Evolutionary conservation across 176 grass and related monocot species (phyloP).

Genomic region (Eragrostis curvula): DNA sequence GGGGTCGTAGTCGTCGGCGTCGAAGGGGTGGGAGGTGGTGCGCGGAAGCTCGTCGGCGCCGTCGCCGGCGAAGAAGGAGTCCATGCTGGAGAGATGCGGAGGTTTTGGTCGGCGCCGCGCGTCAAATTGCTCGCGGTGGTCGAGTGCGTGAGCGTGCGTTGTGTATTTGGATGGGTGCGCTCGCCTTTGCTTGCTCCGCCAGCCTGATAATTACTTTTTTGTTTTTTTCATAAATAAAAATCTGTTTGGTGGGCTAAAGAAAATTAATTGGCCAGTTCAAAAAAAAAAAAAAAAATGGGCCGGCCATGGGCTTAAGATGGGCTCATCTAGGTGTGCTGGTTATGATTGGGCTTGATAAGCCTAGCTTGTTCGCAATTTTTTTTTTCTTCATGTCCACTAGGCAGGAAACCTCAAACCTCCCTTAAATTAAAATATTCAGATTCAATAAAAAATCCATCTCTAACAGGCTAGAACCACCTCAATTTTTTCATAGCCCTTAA

Average conservation of each 20-base stretch:
- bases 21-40: constrained; percentile 60
- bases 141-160: neutral
- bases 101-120: constrained; percentile 41
- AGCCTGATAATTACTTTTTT: neutral
- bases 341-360: neutral
- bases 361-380: too few species aligned
- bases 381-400: too few species aligned
- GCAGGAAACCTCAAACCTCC: too few species aligned
- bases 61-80: constrained; percentile 52
- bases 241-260: neutral
- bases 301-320: too few species aligned
- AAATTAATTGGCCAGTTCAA: neutral
- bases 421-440: too few species aligned
- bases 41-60: constrained; percentile 48
- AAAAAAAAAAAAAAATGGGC: too few species aligned
- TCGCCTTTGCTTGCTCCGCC: constrained; percentile 34
- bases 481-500: too few species aligned
- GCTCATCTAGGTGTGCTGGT: neutral
- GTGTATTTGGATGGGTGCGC: constrained; percentile 18
- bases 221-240: neutral
- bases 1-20: constrained; percentile 17
- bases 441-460: too few species aligned
- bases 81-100: constrained; percentile 35
- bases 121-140: neutral
- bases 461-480: too few species aligned